Percentiles rank a stretch among this genome's conserved stretches.
These are phyloP conservation scores for Pseudoturritis turrita DNA, from an alignment of 345 rosid genomes.

Conservation along the genomic window DNA sequence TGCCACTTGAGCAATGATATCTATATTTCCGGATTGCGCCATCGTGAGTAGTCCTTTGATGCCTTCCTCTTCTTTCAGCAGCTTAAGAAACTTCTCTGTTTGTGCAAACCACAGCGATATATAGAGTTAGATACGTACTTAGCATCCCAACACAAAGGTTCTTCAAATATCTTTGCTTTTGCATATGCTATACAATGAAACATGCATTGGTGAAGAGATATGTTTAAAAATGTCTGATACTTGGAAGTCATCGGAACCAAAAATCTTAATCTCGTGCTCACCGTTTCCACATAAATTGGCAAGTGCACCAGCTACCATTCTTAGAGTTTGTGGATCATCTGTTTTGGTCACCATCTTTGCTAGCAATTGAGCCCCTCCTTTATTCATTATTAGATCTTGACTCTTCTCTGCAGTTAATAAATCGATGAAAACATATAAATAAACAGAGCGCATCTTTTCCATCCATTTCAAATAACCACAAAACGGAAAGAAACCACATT, in stretches of 20 bases:
- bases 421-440: background rate
- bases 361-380: conserved; percentile 74
- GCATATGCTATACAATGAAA: background rate
- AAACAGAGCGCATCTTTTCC: background rate
- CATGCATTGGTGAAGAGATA: background rate
- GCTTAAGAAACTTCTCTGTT: conserved; percentile 63
- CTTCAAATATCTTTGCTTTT: background rate
- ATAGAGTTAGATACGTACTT: background rate
- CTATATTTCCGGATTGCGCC: conserved; percentile 54
- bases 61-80: conserved; percentile 81
- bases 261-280: conserved; percentile 29
- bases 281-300: conserved; percentile 96
- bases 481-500: background rate
- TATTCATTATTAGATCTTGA: conserved; percentile 83
- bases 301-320: conserved; percentile 97
- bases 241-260: background rate
- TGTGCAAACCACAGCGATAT: background rate
- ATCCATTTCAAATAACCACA: background rate
- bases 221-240: background rate
- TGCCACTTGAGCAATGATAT: conserved; percentile 86
- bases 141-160: conserved; percentile 10
- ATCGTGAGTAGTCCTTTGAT: conserved; percentile 71
- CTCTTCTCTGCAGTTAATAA: conserved; percentile 51
- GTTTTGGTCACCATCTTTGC: conserved; percentile 69
- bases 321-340: conserved; percentile 80